Base-by-base conservation (phyloP, 345 rosid genomes). In the rapeseed (Brassica napus) region DNA sequence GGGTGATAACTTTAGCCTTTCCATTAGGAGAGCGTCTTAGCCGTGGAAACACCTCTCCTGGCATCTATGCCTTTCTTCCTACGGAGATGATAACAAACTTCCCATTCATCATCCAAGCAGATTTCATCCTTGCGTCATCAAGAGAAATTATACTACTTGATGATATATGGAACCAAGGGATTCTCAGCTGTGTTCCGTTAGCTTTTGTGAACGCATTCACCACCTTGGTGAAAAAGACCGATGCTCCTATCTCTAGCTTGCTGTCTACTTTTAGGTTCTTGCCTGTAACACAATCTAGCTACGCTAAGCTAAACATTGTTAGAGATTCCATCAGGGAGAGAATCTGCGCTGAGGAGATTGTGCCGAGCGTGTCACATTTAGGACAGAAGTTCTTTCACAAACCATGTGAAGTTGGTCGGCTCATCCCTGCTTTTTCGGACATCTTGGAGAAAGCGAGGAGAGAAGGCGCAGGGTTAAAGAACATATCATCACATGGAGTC, bases 111-210 rank as follows among this genome's bases (percentile, higher is more conserved):
- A 87, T 92, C 4, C 95, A 92, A 69, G 91, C 90, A 0, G 94
- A 92, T 76, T 92, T 92, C 55, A 77, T 90, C 57, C 77, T 92
- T 1, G 79, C 88, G 1, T 92, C 97, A 0, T 92, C 97, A 0
- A 86, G 97, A 65, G 97, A 92, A 72, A 87, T 86, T 1, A 86
- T 92, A 11, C 87, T 85, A 0, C 62, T 87, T 73, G 91, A 90
- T 76, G 86, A 90, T 73, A 79, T 37, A 71, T 90, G 92, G 95
- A 90, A 92, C 87, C 86, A 88, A 74, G 94, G 97, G 47, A 90
- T 92, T 77, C 92, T 92, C n/a, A 81, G 69, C 31, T 86, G 86
- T 30, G 88, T 92, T 47, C 80, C 93, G 0, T 4, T 39, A 15
- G 93, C 92, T 8, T 92, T 92, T 77, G 82, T 89, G 26, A 82